Base-by-base conservation (phyloP, 2,329 filamentous ascomycete genomes). In the Bipolaris sorokiniana region DNA sequence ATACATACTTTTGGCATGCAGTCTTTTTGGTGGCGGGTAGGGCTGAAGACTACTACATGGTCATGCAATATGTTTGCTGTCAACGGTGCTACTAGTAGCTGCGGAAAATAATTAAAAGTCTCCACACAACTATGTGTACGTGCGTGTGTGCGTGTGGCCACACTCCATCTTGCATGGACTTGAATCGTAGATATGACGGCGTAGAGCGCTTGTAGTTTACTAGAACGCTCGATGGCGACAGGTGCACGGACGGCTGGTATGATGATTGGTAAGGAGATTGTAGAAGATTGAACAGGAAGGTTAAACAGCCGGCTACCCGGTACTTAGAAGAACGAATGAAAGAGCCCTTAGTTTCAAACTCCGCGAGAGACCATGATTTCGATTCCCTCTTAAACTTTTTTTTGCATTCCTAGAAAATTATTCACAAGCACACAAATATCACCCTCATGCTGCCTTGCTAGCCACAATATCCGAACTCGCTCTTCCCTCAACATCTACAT, bases 401-500 rank as follows among this genome's bases (percentile, higher is more conserved):
- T 42, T 16, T 37, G 16, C 2, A 37, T n/a, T n/a, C 15, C 34
- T 6, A 46, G 26, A 46, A 33, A 15, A 15, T 15, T 1, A 46
- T 38, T 38, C 37, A 38, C n/a, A 20, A 9, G 20, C 7, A 46
- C 22, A 37, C 10, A 47, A 41, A n/a, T 6, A 26, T 18, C n/a
- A 34, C 26, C 38, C 45, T 56, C 47, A 55, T 18, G 37, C 58
- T 7, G 48, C 38, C 58, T 66, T 63, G 23, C 47, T 52, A 33
- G 53, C 56, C 56, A 46, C 56, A 52, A 61, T 54, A 50, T 64
- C 65, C 46, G 54, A 58, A 34, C 63, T 63, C 16, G 54, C 41
- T 28, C 54, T 33, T 42, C 59, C 42, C 59, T 57, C 49, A 3
- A 53, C 49, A 53, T 57, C 48, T 3, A 51, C 41, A 55, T 33